Evolutionary conservation across 768 basidiomycete genomes (phyloP), one percentile per base, ranked within the genome.

Genomic region (Mycena epipterygia): DNA sequence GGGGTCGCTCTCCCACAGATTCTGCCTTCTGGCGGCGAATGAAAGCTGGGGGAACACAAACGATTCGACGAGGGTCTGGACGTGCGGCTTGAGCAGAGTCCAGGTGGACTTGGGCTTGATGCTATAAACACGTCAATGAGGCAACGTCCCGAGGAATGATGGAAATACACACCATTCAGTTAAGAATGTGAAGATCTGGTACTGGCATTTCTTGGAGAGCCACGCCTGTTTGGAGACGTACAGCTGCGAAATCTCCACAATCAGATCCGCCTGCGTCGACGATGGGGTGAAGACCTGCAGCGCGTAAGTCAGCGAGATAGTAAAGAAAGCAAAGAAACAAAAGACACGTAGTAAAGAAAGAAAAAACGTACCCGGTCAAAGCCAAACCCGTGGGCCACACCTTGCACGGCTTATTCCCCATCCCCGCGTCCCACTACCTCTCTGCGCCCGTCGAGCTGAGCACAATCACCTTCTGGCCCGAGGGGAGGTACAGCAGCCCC

Each of bases 71-170:
- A 97, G 88, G 3, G 82, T 89, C 76, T 93, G 86, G 42, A 93
- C 89, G 75, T 95, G 95, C 23, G 95, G 95, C 79, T 96, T 96
- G 77, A 97, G 87, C 42, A 94, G 86, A 5, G 85, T 82, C 95
- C 95, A 97, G 6, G 95, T 97, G n/a, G 94, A 89, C 77, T 95
- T 95, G 16, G 96, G 96, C 82, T 97, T 97, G 74, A 97, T 89
- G 74, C 95, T 96, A 59, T 9, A 64, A 57, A 35, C 64, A 56
- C 29, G 68, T 33, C 53, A 33, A 53, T 61, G 21, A 37, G 19
- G 32, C 68, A 52, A 46, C 63, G 14, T 17, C 3, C 44, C 2
- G n/a, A 48, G 42, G 58, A 41, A 19, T 39, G 53, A 55, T 55
- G 57, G 14, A 59, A 56, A 53, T 32, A 79, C 89, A 16, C 74